phyloP scores from a whole-genome alignment of 164 flowering plant genomes.

The Protea cynaroides region DNA sequence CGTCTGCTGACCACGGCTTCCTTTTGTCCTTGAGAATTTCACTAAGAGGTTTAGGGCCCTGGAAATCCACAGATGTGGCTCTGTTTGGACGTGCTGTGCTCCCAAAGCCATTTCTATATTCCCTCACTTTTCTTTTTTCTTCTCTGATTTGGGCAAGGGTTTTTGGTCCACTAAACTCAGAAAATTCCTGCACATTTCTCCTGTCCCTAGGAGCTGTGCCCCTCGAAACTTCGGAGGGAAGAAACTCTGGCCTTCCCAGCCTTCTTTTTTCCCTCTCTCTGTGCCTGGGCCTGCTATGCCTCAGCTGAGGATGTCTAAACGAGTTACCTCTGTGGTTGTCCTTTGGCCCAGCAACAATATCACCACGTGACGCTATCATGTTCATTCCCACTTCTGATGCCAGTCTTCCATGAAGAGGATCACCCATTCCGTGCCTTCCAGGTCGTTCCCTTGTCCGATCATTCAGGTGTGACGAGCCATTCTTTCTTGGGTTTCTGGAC shows the following conservation, averaged over 20 bases:
- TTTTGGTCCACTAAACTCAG: constrained; percentile 52
- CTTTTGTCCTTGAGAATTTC: constrained; percentile 46
- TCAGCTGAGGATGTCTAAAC: constrained; percentile 17
- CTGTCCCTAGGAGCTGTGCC: constrained; percentile 17
- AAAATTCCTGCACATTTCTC: constrained; percentile 16
- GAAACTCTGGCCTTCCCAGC: constrained; percentile 9
- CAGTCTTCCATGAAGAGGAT: constrained; percentile 23
- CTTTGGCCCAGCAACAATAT: constrained; percentile 10
- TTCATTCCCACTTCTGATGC: constrained; percentile 29
- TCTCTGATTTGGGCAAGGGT: constrained; percentile 56
- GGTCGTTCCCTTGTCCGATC: constrained; percentile 17
- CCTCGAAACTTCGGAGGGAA: constrained; percentile 25
- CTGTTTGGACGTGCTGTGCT: constrained; percentile 9
- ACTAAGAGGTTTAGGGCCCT: constrained; percentile 53
- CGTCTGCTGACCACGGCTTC: constrained; percentile 11
- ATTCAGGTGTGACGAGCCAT: constrained; percentile 13
- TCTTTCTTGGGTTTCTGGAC: constrained; percentile 20
- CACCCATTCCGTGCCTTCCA: constrained; percentile 12
- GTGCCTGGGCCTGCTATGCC: constrained; percentile 13
- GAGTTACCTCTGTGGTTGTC: constrained; percentile 6
- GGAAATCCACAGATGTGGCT: constrained; percentile 22
- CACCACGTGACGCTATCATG: constrained; percentile 15
- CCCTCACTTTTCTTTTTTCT: constrained; percentile 38
- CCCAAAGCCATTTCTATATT: constrained; percentile 12
- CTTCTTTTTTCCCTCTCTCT: constrained; percentile 23